A percentile compares a stretch with the other conserved stretches of the same genome.
Evolutionary conservation across 768 basidiomycete species (phyloP).

Genomic region (Coprinopsis sp.): DNA sequence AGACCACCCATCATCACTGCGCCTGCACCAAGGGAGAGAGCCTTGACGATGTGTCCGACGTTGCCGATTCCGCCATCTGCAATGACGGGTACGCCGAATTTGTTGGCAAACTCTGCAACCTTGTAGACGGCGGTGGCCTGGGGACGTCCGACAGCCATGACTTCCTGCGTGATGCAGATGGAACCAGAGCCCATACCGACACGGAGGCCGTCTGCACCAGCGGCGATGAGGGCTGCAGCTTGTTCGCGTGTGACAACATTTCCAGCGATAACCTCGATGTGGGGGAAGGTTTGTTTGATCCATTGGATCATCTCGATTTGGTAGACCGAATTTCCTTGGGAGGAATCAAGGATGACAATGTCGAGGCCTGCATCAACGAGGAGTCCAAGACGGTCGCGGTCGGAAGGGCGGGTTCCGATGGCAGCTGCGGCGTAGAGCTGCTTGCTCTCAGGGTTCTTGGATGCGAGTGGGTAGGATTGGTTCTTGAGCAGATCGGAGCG

Average conservation of each 20-base stretch:
- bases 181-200: constrained; percentile 98
- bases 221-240: constrained; percentile 87
- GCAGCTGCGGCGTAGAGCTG: constrained; percentile 97
- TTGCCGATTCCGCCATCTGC: constrained; percentile 96
- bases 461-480: constrained; percentile 92
- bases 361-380: constrained; percentile 95
- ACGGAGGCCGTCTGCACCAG: constrained; percentile 93
- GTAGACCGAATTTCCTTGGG: constrained; percentile 92
- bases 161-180: constrained; percentile 99
- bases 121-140: constrained; percentile 98
- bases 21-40: constrained; percentile 86
- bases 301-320: constrained; percentile 93
- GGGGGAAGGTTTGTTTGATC: constrained; percentile 84
- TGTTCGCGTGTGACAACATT: constrained; percentile 99
- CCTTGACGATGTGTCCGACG: constrained; percentile 97
- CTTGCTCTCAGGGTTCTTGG: constrained; percentile 85
- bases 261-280: constrained; percentile 91
- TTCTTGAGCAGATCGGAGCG: constrained; percentile 97
- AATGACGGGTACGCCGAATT: constrained; percentile 94
- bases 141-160: constrained; percentile 98
- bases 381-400: constrained; percentile 77
- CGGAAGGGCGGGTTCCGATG: constrained; percentile 86
- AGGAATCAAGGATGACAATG: constrained; percentile 91
- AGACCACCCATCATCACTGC: constrained; percentile 99
- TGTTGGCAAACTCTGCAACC: constrained; percentile 87